Evolutionary conservation across 1,284 basidiomycete genomes (phyloP).

Genomic region (Malassezia arunalokei): DNA sequence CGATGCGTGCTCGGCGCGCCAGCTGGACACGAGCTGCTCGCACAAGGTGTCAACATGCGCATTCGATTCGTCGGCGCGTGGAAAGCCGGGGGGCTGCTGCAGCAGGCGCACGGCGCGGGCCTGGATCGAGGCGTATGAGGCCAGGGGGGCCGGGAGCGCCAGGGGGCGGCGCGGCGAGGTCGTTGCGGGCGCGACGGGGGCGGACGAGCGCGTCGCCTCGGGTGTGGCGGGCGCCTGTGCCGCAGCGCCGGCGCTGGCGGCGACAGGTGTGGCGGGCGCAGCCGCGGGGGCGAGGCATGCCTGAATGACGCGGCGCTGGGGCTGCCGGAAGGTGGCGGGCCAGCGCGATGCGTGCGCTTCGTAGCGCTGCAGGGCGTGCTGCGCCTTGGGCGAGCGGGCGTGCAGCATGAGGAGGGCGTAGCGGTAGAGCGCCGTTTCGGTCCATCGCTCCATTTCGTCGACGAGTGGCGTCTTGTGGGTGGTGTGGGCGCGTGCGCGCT

Average conservation of each 20-base stretch:
- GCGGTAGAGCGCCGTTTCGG: conserved; percentile 40
- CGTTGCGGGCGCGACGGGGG: conserved; percentile 14
- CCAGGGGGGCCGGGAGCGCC: conserved; percentile 19
- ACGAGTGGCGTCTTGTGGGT: conserved; percentile 25
- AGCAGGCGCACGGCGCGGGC: conserved; percentile 23
- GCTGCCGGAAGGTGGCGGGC: conserved; percentile 35
- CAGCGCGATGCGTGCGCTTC: conserved; percentile 38
- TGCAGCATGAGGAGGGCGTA: conserved; percentile 36
- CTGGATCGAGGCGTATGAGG: conserved; percentile 24
- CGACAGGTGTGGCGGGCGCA: conserved; percentile 17
- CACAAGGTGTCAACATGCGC: conserved; percentile 67
- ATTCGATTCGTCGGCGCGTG: conserved; percentile 70
- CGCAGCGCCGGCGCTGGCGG: neutral
- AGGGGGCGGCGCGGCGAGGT: conserved; percentile 32
- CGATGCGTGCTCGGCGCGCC: conserved; percentile 52
- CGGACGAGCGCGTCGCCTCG: neutral
- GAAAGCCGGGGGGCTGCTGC: conserved; percentile 57
- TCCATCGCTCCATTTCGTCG: conserved; percentile 43
- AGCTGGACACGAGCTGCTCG: conserved; percentile 66
- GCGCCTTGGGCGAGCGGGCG: conserved; percentile 17
- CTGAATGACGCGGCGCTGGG: conserved; percentile 39
- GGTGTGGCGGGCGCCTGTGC: neutral
- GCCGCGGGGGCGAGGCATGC: conserved; percentile 28
- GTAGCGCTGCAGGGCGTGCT: conserved; percentile 38
- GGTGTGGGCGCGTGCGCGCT: conserved; percentile 33